Evolutionary conservation across 1,139 yeast genomes (phyloP).

Genomic region (Kurtzmaniella quercitrusa): DNA sequence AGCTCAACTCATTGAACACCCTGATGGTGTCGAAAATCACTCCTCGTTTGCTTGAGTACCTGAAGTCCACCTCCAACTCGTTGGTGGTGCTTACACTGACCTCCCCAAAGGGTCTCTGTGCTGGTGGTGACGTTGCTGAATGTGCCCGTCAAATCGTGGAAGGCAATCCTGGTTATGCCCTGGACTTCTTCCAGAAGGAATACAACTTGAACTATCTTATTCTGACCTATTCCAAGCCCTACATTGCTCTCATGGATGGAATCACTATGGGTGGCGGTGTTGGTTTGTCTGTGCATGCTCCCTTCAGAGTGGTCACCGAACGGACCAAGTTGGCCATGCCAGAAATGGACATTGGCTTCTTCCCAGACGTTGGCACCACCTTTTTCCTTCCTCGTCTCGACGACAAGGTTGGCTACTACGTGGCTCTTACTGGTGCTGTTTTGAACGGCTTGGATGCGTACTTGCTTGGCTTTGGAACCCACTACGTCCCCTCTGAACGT

Average conservation of each 20-base stretch:
- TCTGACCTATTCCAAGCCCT: slow-evolving; percentile 81
- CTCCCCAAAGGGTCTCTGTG: slow-evolving; percentile 63
- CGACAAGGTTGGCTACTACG: slow-evolving; percentile 77
- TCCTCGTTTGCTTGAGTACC: slow-evolving; percentile 73
- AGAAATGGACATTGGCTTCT: slow-evolving; percentile 93
- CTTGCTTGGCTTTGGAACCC: slow-evolving; percentile 85
- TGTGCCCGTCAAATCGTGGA: slow-evolving; percentile 52
- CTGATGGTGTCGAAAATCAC: slow-evolving; percentile 74
- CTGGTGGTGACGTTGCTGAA: slow-evolving; percentile 93
- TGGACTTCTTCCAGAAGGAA: slow-evolving; percentile 72
- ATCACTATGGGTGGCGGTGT: slow-evolving; percentile 99
- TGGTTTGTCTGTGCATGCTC: slow-evolving; percentile 88
- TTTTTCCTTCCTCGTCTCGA: slow-evolving; percentile 83
- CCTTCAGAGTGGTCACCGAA: slow-evolving; percentile 90
- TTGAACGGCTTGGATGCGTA: slow-evolving; percentile 76
- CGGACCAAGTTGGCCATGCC: slow-evolving; percentile 95
- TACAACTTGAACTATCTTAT: slow-evolving; percentile 77
- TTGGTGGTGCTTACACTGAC: slow-evolving; percentile 68
- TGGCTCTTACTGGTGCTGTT: slow-evolving; percentile 82
- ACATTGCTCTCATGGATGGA: slow-evolving; percentile 82
- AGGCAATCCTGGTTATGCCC: slow-evolving; percentile 50
- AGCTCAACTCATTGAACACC: slow-evolving; percentile 79
- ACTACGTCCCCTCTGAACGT: slow-evolving; percentile 68
- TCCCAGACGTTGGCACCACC: slow-evolving; percentile 94
- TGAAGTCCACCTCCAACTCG: slow-evolving; percentile 62